Evolutionary conservation across 1,284 basidiomycete genomes (phyloP).

Genomic region (Melampsora abietis-canadensis): DNA sequence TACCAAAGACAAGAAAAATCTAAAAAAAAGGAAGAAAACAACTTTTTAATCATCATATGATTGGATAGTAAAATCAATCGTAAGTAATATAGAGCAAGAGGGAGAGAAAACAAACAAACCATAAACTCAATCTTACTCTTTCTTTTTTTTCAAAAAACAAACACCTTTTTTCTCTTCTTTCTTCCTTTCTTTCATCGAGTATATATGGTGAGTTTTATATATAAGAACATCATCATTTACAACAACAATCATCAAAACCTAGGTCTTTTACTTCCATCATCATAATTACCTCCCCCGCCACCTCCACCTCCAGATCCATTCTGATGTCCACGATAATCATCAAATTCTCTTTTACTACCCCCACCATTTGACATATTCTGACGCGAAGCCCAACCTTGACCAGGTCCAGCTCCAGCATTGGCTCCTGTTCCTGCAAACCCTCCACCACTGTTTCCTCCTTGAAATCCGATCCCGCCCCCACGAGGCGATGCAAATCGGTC

Average conservation of each 20-base stretch:
- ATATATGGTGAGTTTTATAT: too few relatives aligned
- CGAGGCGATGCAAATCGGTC: slow-evolving; percentile 34
- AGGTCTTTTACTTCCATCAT: slow-evolving; percentile 42
- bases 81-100: too few relatives aligned
- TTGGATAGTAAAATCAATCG: too few relatives aligned
- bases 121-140: too few relatives aligned
- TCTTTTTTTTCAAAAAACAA: too few relatives aligned
- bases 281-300: slow-evolving; percentile 32
- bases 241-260: slow-evolving; percentile 24
- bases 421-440: slow-evolving; percentile 41
- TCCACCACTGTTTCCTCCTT: background rate
- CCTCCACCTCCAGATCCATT: background rate
- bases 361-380: slow-evolving; percentile 29
- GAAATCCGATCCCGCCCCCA: slow-evolving; percentile 23
- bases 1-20: too few relatives aligned
- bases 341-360: slow-evolving; percentile 36
- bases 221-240: too few relatives aligned
- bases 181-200: too few relatives aligned
- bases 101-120: too few relatives aligned
- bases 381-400: slow-evolving; percentile 41
- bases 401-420: slow-evolving; percentile 42
- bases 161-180: too few relatives aligned
- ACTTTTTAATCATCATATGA: too few relatives aligned
- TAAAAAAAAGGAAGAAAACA: too few relatives aligned
- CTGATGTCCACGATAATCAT: slow-evolving; percentile 28